Evolutionary conservation across 1,284 basidiomycete species (phyloP).

Genomic region (Phlebopus sp.): DNA sequence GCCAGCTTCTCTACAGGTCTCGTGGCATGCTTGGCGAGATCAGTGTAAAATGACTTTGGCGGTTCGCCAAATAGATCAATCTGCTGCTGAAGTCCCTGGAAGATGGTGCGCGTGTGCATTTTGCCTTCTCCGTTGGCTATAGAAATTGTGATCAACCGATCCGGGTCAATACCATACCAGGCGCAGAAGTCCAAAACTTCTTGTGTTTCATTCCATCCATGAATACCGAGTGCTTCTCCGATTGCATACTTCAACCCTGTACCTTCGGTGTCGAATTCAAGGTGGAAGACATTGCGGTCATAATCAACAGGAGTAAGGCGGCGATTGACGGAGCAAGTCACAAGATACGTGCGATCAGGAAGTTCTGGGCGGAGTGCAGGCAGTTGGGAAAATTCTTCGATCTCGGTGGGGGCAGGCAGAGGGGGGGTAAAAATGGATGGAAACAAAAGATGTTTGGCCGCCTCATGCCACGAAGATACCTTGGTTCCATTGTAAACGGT

Average conservation of each 20-base stretch:
- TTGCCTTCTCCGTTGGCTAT: conserved; percentile 57
- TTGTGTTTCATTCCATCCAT: conserved; percentile 94
- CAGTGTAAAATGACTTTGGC: conserved; percentile 93
- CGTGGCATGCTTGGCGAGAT: conserved; percentile 78
- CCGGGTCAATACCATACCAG: conserved; percentile 89
- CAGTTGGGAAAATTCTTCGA: conserved; percentile 51
- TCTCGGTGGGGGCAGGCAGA: conserved; percentile 29
- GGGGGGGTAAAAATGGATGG: conserved; percentile 72
- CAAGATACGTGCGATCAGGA: conserved; percentile 88
- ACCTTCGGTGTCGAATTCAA: conserved; percentile 91
- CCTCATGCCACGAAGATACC: conserved; percentile 78
- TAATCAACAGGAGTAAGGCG: conserved; percentile 94
- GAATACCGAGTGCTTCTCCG: conserved; percentile 94
- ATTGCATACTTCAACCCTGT: conserved; percentile 95
- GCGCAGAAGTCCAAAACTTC: conserved; percentile 89
- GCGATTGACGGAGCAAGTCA: conserved; percentile 92
- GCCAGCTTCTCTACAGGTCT: conserved; percentile 75
- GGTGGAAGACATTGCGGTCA: conserved; percentile 98
- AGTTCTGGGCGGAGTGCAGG: conserved; percentile 83
- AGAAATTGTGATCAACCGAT: conserved; percentile 82
- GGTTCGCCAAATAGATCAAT: conserved; percentile 96
- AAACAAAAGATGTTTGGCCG: conserved; percentile 89
- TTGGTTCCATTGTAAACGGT: conserved; percentile 60
- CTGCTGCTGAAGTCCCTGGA: conserved; percentile 95
- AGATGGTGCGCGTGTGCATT: conserved; percentile 88